phyloP scores from a whole-genome alignment of 768 basidiomycete genomes.

The Boletus sp. region DNA sequence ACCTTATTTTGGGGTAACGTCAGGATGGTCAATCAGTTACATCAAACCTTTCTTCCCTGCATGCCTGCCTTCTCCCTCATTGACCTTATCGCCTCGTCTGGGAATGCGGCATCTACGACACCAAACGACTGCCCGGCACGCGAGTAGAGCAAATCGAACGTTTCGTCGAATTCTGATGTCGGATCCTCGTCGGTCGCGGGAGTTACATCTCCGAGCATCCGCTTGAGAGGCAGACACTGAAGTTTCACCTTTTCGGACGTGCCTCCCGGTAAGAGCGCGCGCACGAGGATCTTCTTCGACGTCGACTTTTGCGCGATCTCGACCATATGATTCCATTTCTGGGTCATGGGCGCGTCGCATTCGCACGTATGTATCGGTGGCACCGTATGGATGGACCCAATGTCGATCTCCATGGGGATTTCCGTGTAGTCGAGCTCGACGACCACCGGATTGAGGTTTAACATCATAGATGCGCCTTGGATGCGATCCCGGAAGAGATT shows the following conservation, averaged over 20 bases:
- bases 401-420: conserved; percentile 12
- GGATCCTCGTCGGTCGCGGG: conserved; percentile 14
- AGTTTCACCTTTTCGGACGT: conserved; percentile 24
- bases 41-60: neutral
- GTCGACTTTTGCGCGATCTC: conserved; percentile 27
- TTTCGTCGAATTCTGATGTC: conserved; percentile 16
- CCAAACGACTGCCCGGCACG: conserved; percentile 17
- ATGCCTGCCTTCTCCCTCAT: conserved; percentile 11
- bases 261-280: conserved; percentile 29
- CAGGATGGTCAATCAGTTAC: neutral
- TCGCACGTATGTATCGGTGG: conserved; percentile 17
- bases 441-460: conserved; percentile 16
- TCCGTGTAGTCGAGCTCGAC: conserved; percentile 28
- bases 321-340: conserved; percentile 29
- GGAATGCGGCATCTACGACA: conserved; percentile 23
- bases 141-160: conserved; percentile 28
- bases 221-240: conserved; percentile 24
- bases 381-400: conserved; percentile 16
- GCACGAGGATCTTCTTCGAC: conserved; percentile 24
- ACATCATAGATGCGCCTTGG: conserved; percentile 3
- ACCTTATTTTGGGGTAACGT: neutral
- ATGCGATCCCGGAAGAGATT: conserved; percentile 15
- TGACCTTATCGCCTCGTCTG: conserved; percentile 16
- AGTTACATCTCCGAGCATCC: conserved; percentile 11
- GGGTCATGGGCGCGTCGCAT: conserved; percentile 20